phyloP scores from a whole-genome alignment of 2,329 filamentous ascomycete species.

The Talaromyces sp. region DNA sequence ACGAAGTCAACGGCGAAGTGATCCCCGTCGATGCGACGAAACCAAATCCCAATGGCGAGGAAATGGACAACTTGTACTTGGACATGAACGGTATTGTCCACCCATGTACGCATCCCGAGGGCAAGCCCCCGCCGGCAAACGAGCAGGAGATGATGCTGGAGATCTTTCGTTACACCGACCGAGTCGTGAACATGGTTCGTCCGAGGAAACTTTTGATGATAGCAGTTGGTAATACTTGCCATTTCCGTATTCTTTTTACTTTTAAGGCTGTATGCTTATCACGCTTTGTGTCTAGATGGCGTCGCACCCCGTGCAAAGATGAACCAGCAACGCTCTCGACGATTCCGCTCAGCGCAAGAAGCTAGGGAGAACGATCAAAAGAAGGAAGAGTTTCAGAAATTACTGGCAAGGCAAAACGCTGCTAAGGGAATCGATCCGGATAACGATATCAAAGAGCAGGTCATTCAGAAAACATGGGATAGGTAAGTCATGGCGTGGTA shows the following conservation, averaged over 20 bases:
- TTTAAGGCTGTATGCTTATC: slow-evolving; percentile 27
- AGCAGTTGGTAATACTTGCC: slow-evolving; percentile 64
- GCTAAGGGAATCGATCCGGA: slow-evolving; percentile 48
- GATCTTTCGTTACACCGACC: slow-evolving; percentile 97
- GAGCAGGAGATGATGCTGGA: slow-evolving; percentile 99
- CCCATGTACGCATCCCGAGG: slow-evolving; percentile 95
- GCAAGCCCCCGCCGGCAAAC: slow-evolving; percentile 80
- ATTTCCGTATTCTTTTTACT: neutral
- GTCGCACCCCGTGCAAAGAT: slow-evolving; percentile 98
- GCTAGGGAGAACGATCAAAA: slow-evolving; percentile 90
- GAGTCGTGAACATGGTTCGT: slow-evolving; percentile 97
- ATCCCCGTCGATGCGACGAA: slow-evolving; percentile 80
- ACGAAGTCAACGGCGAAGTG: slow-evolving; percentile 73
- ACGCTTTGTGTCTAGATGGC: slow-evolving; percentile 59
- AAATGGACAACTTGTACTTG: slow-evolving; percentile 95
- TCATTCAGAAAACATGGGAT: slow-evolving; percentile 86
- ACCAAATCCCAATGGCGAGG: slow-evolving; percentile 93
- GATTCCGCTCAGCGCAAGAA: slow-evolving; percentile 90
- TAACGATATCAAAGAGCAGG: slow-evolving; percentile 56
- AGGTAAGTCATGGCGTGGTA: slow-evolving; percentile 1
- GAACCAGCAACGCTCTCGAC: slow-evolving; percentile 96
- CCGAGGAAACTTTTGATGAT: slow-evolving; percentile 96
- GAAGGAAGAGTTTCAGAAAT: slow-evolving; percentile 78
- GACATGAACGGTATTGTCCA: slow-evolving; percentile 99
- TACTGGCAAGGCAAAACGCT: slow-evolving; percentile 73